Percentiles rank a stretch among this genome's conserved stretches.
Conservation (phyloP, 2,329 filamentous ascomycete species). For the Beauveria sp. region DNA sequence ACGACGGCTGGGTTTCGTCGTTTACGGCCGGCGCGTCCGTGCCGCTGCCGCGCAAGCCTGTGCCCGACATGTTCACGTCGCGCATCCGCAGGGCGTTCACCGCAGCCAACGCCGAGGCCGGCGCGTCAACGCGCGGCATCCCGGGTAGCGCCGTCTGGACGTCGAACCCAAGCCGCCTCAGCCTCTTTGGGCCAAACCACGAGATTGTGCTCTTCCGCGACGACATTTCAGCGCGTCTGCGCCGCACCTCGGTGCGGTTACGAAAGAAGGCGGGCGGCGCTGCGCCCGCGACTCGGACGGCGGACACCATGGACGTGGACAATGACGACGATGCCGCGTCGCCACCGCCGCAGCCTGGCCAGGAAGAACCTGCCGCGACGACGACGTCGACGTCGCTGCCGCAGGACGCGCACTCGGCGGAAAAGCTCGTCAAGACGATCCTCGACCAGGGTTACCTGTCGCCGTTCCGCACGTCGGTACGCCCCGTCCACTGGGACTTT, state of each 20-base stretch:
- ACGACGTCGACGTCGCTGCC: conserved; percentile 24
- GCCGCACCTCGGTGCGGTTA: conserved; percentile 68
- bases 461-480: conserved; percentile 71
- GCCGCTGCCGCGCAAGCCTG: conserved; percentile 59
- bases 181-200: conserved; percentile 78
- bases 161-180: conserved; percentile 75
- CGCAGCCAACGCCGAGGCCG: conserved; percentile 62
- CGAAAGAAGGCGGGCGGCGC: conserved; percentile 30
- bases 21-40: conserved; percentile 70
- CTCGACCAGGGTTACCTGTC: conserved; percentile 85
- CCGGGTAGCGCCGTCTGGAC: conserved; percentile 69
- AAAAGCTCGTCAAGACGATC: conserved; percentile 81
- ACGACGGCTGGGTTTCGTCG: conserved; percentile 91
- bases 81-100: conserved; percentile 75
- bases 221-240: conserved; percentile 71
- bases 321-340: not conserved
- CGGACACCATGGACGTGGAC: conserved; percentile 36
- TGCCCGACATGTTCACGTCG: conserved; percentile 87
- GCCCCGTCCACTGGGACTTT: conserved; percentile 89
- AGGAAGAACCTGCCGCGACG: conserved; percentile 12
- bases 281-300: conserved; percentile 18
- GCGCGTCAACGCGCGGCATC: conserved; percentile 21
- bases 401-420: conserved; percentile 51
- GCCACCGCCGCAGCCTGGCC: not conserved
- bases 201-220: conserved; percentile 85